A percentile compares a stretch with the other conserved stretches of the same genome.
phyloP scores from a whole-genome alignment of 768 basidiomycete species.

The Rhizopogon rudus region DNA sequence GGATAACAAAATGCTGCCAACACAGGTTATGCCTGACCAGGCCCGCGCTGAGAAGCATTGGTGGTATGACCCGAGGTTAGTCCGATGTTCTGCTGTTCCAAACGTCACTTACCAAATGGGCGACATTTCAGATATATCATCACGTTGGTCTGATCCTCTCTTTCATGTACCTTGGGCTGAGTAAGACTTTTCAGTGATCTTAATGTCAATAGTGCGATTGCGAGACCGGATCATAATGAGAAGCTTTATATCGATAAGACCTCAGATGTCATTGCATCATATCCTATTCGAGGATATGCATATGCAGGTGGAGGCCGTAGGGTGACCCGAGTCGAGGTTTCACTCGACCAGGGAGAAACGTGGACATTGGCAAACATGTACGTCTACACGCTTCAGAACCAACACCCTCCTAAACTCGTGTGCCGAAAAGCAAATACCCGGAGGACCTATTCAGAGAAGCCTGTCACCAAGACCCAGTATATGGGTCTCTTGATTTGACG shows the following conservation, averaged over 20 bases:
- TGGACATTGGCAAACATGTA: conserved; percentile 45
- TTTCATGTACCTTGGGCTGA: conserved; percentile 5
- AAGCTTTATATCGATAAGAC: conserved; percentile 17
- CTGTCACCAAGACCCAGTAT: conserved; percentile 33
- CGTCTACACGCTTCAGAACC: neutral
- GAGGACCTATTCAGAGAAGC: conserved; percentile 45
- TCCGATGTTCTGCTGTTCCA: neutral
- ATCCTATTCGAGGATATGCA: conserved; percentile 50
- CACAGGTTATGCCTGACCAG: conserved; percentile 43
- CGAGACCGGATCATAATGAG: conserved; percentile 52
- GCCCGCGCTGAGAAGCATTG: conserved; percentile 45
- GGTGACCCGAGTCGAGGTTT: conserved; percentile 53
- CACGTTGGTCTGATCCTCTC: conserved; percentile 19
- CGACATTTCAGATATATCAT: conserved; percentile 24
- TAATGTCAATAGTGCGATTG: conserved; percentile 56
- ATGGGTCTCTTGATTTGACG: conserved; percentile 45
- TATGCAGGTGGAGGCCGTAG: conserved; percentile 59
- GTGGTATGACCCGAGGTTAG: conserved; percentile 49
- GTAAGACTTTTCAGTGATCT: conserved; percentile 45
- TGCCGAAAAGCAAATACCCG: conserved; percentile 32
- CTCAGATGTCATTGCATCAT: conserved; percentile 17
- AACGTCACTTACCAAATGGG: neutral
- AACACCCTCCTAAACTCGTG: neutral
- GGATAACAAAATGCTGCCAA: conserved; percentile 64
- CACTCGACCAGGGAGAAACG: conserved; percentile 44